Evolutionary conservation across 805 yeast species (phyloP).

Genomic region (Scheffersomyces coipomensis): DNA sequence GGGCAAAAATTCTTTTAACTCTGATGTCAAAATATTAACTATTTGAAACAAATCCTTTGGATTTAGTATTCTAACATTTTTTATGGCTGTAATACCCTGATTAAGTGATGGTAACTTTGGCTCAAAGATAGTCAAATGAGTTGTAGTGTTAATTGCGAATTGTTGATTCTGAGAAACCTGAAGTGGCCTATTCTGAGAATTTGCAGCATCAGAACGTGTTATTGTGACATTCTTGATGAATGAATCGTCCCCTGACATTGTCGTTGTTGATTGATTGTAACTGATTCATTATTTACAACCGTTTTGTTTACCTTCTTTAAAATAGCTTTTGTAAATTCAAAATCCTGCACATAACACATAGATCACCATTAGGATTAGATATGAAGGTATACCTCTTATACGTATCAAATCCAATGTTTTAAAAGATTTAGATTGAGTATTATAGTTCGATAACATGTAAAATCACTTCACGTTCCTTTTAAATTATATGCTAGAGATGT

Average conservation of each 20-base stretch:
- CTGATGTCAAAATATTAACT: slow-evolving; percentile 24
- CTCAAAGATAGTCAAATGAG: slow-evolving; percentile 32
- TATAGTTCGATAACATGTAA: no score
- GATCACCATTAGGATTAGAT: no score
- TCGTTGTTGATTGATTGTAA: no score
- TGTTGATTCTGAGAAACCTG: slow-evolving; percentile 36
- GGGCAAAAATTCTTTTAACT: slow-evolving; percentile 24
- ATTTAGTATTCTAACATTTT: slow-evolving; percentile 15
- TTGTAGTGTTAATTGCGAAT: slow-evolving; percentile 33
- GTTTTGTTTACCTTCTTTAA: neutral
- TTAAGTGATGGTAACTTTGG: slow-evolving; percentile 36
- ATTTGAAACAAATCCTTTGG: slow-evolving; percentile 24
- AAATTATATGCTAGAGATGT: no score
- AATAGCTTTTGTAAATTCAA: no score
- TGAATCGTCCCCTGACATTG: neutral
- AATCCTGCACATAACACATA: no score
- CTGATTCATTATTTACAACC: neutral
- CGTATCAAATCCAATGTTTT: no score
- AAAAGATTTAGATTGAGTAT: no score
- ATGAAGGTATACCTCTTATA: no score
- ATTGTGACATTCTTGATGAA: neutral
- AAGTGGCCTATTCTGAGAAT: slow-evolving; percentile 21
- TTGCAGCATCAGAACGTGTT: slow-evolving; percentile 1
- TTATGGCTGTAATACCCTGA: slow-evolving; percentile 19
- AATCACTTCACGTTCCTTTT: no score